Evolutionary conservation across 1,139 yeast species (phyloP).

Genomic region (Kluyveromyces marxianus): DNA sequence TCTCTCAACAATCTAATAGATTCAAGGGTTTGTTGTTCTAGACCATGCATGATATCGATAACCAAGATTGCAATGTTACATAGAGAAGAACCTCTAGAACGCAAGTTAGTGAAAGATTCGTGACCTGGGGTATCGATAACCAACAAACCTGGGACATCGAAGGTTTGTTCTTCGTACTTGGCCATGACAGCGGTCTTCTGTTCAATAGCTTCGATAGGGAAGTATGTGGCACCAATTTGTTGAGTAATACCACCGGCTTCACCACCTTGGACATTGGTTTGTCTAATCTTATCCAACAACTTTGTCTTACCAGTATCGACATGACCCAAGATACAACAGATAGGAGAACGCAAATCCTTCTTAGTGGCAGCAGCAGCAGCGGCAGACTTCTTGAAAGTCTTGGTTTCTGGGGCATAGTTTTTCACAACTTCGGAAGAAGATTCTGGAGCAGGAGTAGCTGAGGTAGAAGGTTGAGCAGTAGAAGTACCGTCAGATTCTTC

Average conservation of each 20-base stretch:
- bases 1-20: conserved; percentile 87
- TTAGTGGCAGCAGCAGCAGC: conserved; percentile 17
- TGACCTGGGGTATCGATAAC: conserved; percentile 99
- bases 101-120: conserved; percentile 95
- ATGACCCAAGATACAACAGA: conserved; percentile 98
- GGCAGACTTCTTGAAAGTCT: conserved; percentile 12
- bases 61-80: conserved; percentile 99
- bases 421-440: conserved; percentile 10
- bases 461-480: not conserved
- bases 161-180: conserved; percentile 71
- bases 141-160: conserved; percentile 94
- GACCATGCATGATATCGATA: conserved; percentile 97
- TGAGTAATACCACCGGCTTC: conserved; percentile 99
- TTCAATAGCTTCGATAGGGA: conserved; percentile 92
- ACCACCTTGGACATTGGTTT: conserved; percentile 98
- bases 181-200: conserved; percentile 90
- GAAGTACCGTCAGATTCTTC: conserved; percentile 5
- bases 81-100: conserved; percentile 97
- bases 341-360: conserved; percentile 84
- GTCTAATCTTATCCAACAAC: conserved; percentile 91
- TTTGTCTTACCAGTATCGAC: conserved; percentile 99
- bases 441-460: conserved; percentile 27
- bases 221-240: conserved; percentile 99
- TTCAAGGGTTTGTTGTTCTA: conserved; percentile 95
- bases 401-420: conserved; percentile 10